Evolutionary conservation across 2,329 filamentous ascomycete genomes (phyloP).

Genomic region (Cordyceps cicadae): DNA sequence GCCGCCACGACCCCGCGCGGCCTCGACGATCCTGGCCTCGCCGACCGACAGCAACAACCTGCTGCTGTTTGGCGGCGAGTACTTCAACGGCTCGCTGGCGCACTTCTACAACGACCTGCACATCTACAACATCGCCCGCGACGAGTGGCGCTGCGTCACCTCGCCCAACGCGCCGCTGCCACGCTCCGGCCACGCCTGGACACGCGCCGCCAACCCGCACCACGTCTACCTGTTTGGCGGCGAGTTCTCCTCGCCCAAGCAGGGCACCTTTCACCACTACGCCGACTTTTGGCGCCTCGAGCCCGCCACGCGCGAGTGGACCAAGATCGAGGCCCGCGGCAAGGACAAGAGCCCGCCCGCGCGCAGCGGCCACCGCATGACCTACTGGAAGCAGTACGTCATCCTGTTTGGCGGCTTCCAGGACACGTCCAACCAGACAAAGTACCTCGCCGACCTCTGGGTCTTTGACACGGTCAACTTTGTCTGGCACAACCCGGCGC

Average conservation of each 20-base stretch:
- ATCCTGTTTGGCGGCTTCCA: slow-evolving; percentile 95
- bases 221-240: slow-evolving; percentile 90
- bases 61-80: slow-evolving; percentile 89
- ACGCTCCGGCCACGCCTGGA: slow-evolving; percentile 90
- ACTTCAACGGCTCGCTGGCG: slow-evolving; percentile 85
- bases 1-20: slow-evolving; percentile 71
- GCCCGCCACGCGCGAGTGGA: slow-evolving; percentile 79
- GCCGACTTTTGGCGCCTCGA: slow-evolving; percentile 97
- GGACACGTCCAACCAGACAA: slow-evolving; percentile 89
- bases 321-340: slow-evolving; percentile 70
- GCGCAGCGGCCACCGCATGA: slow-evolving; percentile 89
- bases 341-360: slow-evolving; percentile 74
- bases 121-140: slow-evolving; percentile 68
- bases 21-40: slow-evolving; percentile 73
- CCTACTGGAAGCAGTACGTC: slow-evolving; percentile 94
- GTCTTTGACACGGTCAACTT: slow-evolving; percentile 87
- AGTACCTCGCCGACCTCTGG: slow-evolving; percentile 90
- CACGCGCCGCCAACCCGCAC: slow-evolving; percentile 73
- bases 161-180: slow-evolving; percentile 87
- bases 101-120: slow-evolving; percentile 60
- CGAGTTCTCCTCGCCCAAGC: slow-evolving; percentile 93
- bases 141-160: slow-evolving; percentile 86
- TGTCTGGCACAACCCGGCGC: slow-evolving; percentile 68
- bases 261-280: slow-evolving; percentile 98
- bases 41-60: slow-evolving; percentile 82